phyloP scores from a whole-genome alignment of 805 yeast species.

The Grigorovia transvaalensis region DNA sequence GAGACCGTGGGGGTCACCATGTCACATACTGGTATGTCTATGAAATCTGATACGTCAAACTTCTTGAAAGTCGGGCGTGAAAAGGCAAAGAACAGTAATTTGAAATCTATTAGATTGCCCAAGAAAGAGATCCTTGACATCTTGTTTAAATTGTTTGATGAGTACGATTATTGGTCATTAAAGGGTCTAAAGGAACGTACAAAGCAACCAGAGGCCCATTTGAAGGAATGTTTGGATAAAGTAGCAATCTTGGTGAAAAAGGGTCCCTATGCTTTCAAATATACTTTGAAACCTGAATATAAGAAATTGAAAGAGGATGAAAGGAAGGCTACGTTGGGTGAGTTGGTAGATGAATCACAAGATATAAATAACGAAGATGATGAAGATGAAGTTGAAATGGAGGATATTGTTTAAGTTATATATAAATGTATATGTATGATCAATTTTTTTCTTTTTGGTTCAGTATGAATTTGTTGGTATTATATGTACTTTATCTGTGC shows the following conservation, averaged over 20 bases:
- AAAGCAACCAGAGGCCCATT: slow-evolving; percentile 86
- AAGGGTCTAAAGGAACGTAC: slow-evolving; percentile 90
- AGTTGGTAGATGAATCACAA: slow-evolving; percentile 28
- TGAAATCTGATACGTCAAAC: slow-evolving; percentile 60
- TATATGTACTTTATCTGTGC: slow-evolving; percentile 20
- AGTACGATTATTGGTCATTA: slow-evolving; percentile 93
- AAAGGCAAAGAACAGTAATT: slow-evolving; percentile 33
- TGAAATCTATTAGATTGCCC: slow-evolving; percentile 86
- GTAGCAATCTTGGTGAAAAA: slow-evolving; percentile 84
- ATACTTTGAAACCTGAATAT: slow-evolving; percentile 83
- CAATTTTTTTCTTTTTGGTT: background rate
- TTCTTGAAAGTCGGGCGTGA: slow-evolving; percentile 48
- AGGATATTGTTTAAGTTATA: slow-evolving; percentile 44
- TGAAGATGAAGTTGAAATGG: slow-evolving; percentile 66
- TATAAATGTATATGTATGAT: background rate
- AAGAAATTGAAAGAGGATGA: slow-evolving; percentile 69
- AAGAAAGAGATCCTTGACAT: slow-evolving; percentile 82
- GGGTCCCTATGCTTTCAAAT: slow-evolving; percentile 92
- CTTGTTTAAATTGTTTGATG: slow-evolving; percentile 81
- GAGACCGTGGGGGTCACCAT: slow-evolving; percentile 83
- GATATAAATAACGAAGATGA: slow-evolving; percentile 41
- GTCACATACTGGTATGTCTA: slow-evolving; percentile 77
- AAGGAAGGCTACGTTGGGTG: slow-evolving; percentile 56
- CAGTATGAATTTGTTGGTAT: slow-evolving; percentile 11
- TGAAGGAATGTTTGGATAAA: slow-evolving; percentile 82